A percentile compares a stretch with the other conserved stretches of the same genome.
Evolutionary conservation across 2,329 filamentous ascomycete genomes (phyloP).

Genomic region (Fusarium cyanostomum): DNA sequence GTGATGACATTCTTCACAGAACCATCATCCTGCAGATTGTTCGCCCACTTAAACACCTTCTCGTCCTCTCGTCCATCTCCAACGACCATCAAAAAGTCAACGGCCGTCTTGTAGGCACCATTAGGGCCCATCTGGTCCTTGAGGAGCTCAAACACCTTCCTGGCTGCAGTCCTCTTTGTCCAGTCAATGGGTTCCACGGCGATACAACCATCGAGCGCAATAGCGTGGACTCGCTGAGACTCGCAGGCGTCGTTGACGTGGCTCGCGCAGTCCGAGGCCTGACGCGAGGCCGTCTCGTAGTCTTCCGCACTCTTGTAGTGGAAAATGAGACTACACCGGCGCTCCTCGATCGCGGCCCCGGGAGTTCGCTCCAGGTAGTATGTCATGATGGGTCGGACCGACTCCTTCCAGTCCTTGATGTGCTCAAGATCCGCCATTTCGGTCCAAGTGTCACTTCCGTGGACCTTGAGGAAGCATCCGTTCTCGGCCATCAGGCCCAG

Average conservation of each 20-base stretch:
- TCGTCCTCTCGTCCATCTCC: constrained; percentile 95
- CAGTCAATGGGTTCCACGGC: constrained; percentile 86
- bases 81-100: constrained; percentile 89
- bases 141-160: constrained; percentile 73
- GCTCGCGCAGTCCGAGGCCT: constrained; percentile 88
- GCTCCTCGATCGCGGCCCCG: constrained; percentile 86
- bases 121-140: constrained; percentile 50
- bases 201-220: constrained; percentile 81
- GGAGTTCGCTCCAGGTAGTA: constrained; percentile 93
- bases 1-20: constrained; percentile 78
- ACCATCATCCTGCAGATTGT: constrained; percentile 70
- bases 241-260: constrained; percentile 96
- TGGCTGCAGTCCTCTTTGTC: constrained; percentile 86
- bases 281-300: constrained; percentile 75
- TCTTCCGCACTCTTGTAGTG: constrained; percentile 88
- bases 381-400: constrained; percentile 81
- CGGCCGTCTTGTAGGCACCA: constrained; percentile 51
- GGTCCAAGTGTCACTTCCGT: constrained; percentile 75
- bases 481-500: constrained; percentile 94
- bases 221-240: constrained; percentile 82
- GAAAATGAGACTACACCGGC: constrained; percentile 91
- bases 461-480: constrained; percentile 86
- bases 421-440: constrained; percentile 78
- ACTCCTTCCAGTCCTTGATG: constrained; percentile 82
- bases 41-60: constrained; percentile 94